Evolutionary conservation across 768 basidiomycete species (phyloP).

Genomic region (Sporobolomyces pararoseus): DNA sequence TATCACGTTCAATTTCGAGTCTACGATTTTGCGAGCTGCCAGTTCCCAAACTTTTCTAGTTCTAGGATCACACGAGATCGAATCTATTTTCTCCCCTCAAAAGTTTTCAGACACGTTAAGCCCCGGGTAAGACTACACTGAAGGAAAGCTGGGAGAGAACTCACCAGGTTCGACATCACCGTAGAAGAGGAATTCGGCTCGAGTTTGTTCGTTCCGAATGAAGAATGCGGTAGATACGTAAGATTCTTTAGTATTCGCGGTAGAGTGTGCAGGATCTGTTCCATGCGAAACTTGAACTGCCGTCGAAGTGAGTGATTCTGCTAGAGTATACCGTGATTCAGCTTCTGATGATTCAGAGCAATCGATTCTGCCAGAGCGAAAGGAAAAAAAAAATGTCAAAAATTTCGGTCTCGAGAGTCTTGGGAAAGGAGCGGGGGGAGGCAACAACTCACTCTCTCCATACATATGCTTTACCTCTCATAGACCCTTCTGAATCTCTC

Average conservation of each 20-base stretch:
- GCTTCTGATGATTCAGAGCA: too few relatives aligned
- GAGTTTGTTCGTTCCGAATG: slow-evolving; percentile 59
- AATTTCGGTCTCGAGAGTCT: too few relatives aligned
- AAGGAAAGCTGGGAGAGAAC: not conserved
- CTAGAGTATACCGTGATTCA: slow-evolving; percentile 26
- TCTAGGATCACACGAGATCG: slow-evolving; percentile 59
- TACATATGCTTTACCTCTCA: slow-evolving; percentile 52
- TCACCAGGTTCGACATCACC: slow-evolving; percentile 77
- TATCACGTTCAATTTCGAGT: slow-evolving; percentile 64
- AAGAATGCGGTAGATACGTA: slow-evolving; percentile 85
- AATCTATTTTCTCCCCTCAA: too few relatives aligned
- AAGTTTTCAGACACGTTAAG: too few relatives aligned
- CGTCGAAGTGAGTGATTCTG: slow-evolving; percentile 57
- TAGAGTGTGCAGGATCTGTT: slow-evolving; percentile 56
- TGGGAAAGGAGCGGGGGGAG: not conserved
- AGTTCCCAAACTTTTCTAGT: slow-evolving; percentile 73
- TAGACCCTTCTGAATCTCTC: slow-evolving; percentile 53
- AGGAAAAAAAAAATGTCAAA: too few relatives aligned
- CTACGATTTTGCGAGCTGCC: slow-evolving; percentile 69
- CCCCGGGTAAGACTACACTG: not conserved
- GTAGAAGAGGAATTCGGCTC: slow-evolving; percentile 79
- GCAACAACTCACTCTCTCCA: slow-evolving; percentile 60
- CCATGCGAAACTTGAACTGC: slow-evolving; percentile 64
- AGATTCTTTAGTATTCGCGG: slow-evolving; percentile 34
- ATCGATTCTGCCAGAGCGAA: too few relatives aligned